Evolutionary conservation across 257 asterid genomes (phyloP), one percentile per base, ranked within the genome.

Genomic region (Linaria vulgaris): DNA sequence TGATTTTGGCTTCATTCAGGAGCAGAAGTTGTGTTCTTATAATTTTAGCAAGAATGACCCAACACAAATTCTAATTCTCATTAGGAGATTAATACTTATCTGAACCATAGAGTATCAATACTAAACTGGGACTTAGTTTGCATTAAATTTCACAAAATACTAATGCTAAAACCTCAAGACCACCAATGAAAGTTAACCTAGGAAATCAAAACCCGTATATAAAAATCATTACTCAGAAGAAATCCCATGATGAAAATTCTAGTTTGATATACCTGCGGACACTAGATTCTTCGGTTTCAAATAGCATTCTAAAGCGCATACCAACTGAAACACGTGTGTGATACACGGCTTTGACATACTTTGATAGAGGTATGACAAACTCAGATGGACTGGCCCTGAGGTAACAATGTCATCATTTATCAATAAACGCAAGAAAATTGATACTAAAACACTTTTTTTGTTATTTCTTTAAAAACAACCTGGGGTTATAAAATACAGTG

Each of bases 201-300:
- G n/a, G 16, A 31, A 19, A 56, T 9, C 14, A 53, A 20, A 51
- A 22, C 43, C 14, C 14, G 20, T 23, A 5, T 1, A 46, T 0
- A n/a, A 44, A 19, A 25, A 25, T 13, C 61, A 34, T 45, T 30
- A 17, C n/a, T 20, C 19, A 6, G 45, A 73, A 23, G 20, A 63
- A 43, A 39, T 56, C 20, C 23, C 31, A 59, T 52, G 20, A 47
- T 17, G 24, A 53, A 43, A 22, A 60, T 46, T 53, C n/a, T 21
- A 59, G 44, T 48, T 12, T 23, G 16, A 50, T 19, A 44, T 75
- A 89, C 98, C 98, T 92, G 76, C 98, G 98, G 51, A 92, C 97
- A 73, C 96, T 88, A 34, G 98, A 91, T 86, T 91, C 98, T 79
- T 91, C 98, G 57, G 97, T 91, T 79, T 91, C 98, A 74, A 91